A percentile compares a stretch with the other conserved stretches of the same genome.
Evolutionary conservation across 306 rosid genomes (phyloP).

Genomic region (Aeschynomene evenia): DNA sequence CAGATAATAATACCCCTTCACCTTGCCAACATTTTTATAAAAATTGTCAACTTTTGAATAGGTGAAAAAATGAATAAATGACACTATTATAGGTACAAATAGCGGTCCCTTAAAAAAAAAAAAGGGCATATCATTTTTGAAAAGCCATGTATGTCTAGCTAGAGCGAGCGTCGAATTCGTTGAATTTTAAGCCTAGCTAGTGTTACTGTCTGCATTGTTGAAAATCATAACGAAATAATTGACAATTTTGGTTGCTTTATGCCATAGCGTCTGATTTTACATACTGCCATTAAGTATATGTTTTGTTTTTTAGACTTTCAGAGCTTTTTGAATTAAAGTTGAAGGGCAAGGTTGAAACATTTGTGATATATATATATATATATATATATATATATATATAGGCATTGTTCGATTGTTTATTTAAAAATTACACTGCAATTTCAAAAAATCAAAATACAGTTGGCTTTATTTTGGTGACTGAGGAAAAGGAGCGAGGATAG

Average conservation of each 20-base stretch:
- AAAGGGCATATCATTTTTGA: not conserved
- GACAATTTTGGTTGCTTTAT: not conserved
- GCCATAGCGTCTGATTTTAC: not conserved
- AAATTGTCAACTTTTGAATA: too few species aligned
- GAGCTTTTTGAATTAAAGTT: not conserved
- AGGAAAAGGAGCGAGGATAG: not conserved
- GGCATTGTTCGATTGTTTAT: not conserved
- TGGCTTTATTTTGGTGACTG: constrained; percentile 4
- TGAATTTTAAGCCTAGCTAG: constrained; percentile 11
- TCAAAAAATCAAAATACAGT: not conserved
- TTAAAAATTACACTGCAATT: not conserved
- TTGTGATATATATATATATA: too few species aligned
- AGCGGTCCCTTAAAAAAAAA: too few species aligned
- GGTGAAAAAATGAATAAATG: too few species aligned
- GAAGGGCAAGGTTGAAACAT: not conserved
- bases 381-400: too few species aligned
- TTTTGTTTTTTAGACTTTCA: not conserved
- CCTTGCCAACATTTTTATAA: too few species aligned
- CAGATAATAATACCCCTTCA: too few species aligned
- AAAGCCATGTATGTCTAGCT: not conserved
- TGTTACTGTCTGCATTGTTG: not conserved
- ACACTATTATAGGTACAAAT: too few species aligned
- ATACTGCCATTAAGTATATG: not conserved
- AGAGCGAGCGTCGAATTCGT: not conserved
- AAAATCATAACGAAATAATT: not conserved